Conservation (phyloP, 306 rosid genomes). For the Pterocarpus macrocarpus region DNA sequence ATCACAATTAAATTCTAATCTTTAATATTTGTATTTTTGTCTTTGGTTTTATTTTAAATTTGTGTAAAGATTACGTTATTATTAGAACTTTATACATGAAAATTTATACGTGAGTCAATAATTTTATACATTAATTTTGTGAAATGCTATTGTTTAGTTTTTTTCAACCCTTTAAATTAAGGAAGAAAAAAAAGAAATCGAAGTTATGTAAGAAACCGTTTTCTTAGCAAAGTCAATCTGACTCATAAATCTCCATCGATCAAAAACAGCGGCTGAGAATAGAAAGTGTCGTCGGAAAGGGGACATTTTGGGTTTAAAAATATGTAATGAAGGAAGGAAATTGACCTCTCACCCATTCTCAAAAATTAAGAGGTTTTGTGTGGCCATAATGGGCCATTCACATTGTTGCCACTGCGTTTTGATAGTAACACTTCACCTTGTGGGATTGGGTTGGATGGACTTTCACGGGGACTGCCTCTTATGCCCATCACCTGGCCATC, state of each 20-base stretch:
- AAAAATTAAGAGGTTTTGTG: slow-evolving; percentile 2
- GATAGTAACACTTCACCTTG: slow-evolving; percentile 52
- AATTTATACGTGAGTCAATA: neutral
- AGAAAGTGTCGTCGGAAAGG: neutral
- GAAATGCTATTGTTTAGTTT: neutral
- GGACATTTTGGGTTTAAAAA: slow-evolving; percentile 16
- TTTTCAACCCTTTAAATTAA: neutral
- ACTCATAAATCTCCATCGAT: slow-evolving; percentile 4
- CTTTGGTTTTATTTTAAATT: too few species aligned
- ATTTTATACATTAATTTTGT: neutral
- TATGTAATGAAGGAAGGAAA: neutral
- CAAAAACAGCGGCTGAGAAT: neutral
- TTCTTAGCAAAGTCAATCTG: neutral
- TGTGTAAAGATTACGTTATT: too few species aligned
- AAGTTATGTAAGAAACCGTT: neutral
- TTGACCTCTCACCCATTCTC: slow-evolving; percentile 30
- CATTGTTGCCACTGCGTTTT: slow-evolving; percentile 39
- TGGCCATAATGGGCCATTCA: slow-evolving; percentile 10
- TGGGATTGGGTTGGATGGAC: neutral
- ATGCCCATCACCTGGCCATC: neutral
- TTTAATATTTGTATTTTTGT: too few species aligned
- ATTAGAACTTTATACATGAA: too few species aligned
- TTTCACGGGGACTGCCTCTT: neutral
- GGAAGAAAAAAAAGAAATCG: neutral
- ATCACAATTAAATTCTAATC: too few species aligned